Base-by-base conservation (phyloP, 345 rosid genomes). In the Aegle marmelos region DNA sequence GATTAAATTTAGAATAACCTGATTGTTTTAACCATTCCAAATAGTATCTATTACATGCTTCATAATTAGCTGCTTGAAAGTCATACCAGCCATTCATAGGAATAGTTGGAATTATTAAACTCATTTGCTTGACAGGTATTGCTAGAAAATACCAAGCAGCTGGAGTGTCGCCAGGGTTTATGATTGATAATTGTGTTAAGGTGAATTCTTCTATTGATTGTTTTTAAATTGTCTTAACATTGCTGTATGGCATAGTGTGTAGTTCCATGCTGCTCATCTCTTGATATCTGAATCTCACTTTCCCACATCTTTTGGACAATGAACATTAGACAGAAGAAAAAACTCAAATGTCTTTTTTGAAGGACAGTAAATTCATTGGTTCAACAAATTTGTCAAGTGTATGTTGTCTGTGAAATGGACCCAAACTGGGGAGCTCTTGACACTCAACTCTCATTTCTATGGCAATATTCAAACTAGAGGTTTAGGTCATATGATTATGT, bases 61-160 rank as follows among this genome's bases (percentile, higher is more conserved):
- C 27, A 24, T 19, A 22, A 60, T 45, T 67, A 6, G 33, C 57
- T 68, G n/a, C 36, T 16, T 7, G 4, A 33, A 28, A 19, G 28
- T 11, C 70, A 41, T 74, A 31, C 31, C n/a, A 24, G 21, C 31
- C 31, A 21, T 31, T 45, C 27, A 31, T 16, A 33, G 6, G 36
- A 36, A 21, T 65, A 66, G 17, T 76, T 61, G 6, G 7, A 31
- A 57, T 10, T 16, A 34, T 28, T 63, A 4, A 60, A 60, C 25
- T 36, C 33, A 53, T 65, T 81, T 64, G 16, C 50, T 28, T 76
- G 77, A 77, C 87, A 94, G 99, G 86, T 92, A 59, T 86, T 94
- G 76, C 76, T 79, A 39, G 97, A 92, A 82, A 93, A 91, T 82
- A 90, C 94, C 75, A 93, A 91, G 81, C 94, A 90, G 81, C 86